Evolutionary conservation across 2,329 filamentous ascomycete genomes (phyloP).

Genomic region (Botrytis fragariae): DNA sequence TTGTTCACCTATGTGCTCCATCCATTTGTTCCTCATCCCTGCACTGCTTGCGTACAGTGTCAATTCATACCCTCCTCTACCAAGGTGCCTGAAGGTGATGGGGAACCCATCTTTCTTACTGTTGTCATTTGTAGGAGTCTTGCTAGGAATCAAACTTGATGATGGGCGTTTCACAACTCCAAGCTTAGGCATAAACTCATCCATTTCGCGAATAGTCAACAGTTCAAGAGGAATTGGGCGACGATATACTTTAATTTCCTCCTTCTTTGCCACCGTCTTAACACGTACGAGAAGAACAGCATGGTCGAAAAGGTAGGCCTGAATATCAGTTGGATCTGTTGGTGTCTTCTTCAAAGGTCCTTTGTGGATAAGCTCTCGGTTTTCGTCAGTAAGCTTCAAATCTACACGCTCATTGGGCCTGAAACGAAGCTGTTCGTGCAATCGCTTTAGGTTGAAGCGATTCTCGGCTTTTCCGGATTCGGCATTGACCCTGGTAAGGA

Average conservation of each 20-base stretch:
- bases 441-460: conserved; percentile 87
- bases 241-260: conserved; percentile 93
- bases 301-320: conserved; percentile 94
- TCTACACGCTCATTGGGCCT: conserved; percentile 87
- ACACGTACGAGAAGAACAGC: conserved; percentile 87
- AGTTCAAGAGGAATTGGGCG: conserved; percentile 92
- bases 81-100: conserved; percentile 93
- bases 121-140: conserved; percentile 50
- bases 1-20: conserved; percentile 89
- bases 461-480: conserved; percentile 98
- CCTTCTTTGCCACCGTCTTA: conserved; percentile 87
- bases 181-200: conserved; percentile 81
- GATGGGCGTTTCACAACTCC: conserved; percentile 84
- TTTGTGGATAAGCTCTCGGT: conserved; percentile 91
- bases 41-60: conserved; percentile 85
- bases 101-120: conserved; percentile 79
- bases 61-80: conserved; percentile 91
- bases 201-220: conserved; percentile 93
- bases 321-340: conserved; percentile 84
- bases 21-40: conserved; percentile 90
- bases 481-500: conserved; percentile 83
- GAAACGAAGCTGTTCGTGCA: conserved; percentile 91
- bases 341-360: conserved; percentile 89
- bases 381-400: conserved; percentile 89
- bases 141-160: conserved; percentile 71